Base-by-base conservation (phyloP, 2,329 filamentous ascomycete species). In the Pleoardoris graminearum region DNA sequence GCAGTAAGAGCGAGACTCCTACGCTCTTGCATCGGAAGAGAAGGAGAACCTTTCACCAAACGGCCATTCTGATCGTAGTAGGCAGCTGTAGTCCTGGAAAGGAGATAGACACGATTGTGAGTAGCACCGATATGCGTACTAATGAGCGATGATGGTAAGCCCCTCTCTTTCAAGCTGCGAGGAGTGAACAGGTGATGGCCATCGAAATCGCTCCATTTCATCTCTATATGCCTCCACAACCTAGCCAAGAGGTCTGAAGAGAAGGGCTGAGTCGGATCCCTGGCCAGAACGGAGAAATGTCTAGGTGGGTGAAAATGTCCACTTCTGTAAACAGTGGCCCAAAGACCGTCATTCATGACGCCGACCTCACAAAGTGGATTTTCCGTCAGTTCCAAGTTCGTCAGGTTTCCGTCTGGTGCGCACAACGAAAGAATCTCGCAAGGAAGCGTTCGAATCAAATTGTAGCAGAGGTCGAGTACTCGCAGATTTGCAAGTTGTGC, bases 381-480 rank as follows among this genome's bases (percentile, higher is more conserved):
- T 1, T 55, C 59, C 2, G 58, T 30, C 4, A 62, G 53, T 10
- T 45, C 52, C 7, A 68, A 41, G 16, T 42, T 48, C 5, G 45
- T 37, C 14, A 65, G 48, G 3, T 51, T 60, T 1, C 62, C 63
- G 10, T 54, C 41, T 7, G 58, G 58, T n/a, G 29, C 16, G 6
- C 63, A 51, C 29, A 70, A 48, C 1, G 50, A 25, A 1, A 70
- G 43, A 1, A 72, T 45, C 29, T 71, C 68, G 30, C 59, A 61
- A 1, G 69, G 69, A 7, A 72, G 54, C 16, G 23, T 61, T 14
- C 46, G 43, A 8, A 72, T 50, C 7, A 53, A 50, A 49, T 71
- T 72, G 7, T 51, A 43, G 7, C 59, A 59, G 1, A 72, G 33
- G 36, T 70, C 57, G 2, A 72, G 51, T 1, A 49, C 50, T 7